Percentiles rank a stretch among this genome's conserved stretches.
phyloP scores from a whole-genome alignment of 306 rosid species.

The Acacia crassicarpa region DNA sequence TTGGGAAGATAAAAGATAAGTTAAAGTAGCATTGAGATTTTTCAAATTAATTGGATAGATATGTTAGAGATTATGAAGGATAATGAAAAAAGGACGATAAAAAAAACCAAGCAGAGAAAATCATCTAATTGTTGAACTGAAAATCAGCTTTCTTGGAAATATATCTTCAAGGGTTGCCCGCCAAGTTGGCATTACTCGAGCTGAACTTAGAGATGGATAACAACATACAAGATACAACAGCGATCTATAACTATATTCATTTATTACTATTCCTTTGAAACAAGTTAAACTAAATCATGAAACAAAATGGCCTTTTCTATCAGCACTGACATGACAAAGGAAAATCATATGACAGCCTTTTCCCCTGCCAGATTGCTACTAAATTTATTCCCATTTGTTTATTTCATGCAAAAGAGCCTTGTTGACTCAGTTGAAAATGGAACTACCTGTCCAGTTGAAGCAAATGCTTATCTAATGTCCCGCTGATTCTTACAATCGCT shows the following conservation, averaged over 20 bases:
- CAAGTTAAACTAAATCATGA: not conserved
- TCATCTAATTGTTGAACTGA: not conserved
- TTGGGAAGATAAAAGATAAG: too few species aligned
- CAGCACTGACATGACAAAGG: not conserved
- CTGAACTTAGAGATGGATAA: not conserved
- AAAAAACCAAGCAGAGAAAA: not conserved
- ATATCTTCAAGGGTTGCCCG: not conserved
- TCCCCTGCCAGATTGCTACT: not conserved
- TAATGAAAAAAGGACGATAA: too few species aligned
- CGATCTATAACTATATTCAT: not conserved
- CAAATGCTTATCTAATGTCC: not conserved
- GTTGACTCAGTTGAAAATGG: not conserved
- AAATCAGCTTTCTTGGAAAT: not conserved
- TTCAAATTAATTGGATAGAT: too few species aligned
- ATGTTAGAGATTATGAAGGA: too few species aligned
- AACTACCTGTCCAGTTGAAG: not conserved
- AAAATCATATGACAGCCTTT: constrained; percentile 2
- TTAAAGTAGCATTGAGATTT: too few species aligned
- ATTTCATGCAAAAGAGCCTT: not conserved
- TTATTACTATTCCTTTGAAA: not conserved
- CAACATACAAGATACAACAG: not conserved
- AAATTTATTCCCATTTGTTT: not conserved
- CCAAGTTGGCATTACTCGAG: not conserved
- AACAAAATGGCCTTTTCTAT: not conserved
- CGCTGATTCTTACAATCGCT: constrained; percentile 26